A percentile compares a stretch with the other conserved stretches of the same genome.
phyloP scores from a whole-genome alignment of 148 eudicot genomes.

The Rhododendron ovatum region DNA sequence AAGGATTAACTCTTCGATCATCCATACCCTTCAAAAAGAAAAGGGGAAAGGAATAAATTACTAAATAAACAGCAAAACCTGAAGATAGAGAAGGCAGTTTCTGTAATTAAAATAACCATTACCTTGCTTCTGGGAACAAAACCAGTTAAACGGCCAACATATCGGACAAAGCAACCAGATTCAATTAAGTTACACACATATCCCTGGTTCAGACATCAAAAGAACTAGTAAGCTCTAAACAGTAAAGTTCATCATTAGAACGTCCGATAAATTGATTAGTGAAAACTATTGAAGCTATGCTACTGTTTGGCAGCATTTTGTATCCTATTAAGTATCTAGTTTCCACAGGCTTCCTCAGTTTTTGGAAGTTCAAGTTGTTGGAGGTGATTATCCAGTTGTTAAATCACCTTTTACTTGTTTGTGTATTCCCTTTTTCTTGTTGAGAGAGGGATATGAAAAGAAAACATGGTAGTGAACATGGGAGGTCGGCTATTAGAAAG shows the following conservation, averaged over 20 bases:
- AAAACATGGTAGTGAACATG: neutral
- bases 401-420: neutral
- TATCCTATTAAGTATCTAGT: neutral
- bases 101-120: neutral
- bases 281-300: neutral
- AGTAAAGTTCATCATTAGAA: neutral
- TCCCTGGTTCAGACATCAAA: slow-evolving; percentile 40
- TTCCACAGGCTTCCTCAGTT: neutral
- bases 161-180: slow-evolving; percentile 90
- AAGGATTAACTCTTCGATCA: slow-evolving; percentile 50
- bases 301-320: neutral
- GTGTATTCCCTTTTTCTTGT: neutral
- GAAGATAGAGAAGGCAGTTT: neutral
- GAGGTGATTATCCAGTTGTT: neutral
- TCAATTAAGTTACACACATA: slow-evolving; percentile 86
- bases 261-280: neutral
- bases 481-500: neutral
- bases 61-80: neutral
- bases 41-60: neutral
- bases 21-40: slow-evolving; percentile 53
- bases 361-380: neutral
- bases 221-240: neutral
- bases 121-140: slow-evolving; percentile 85
- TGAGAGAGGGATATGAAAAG: neutral
- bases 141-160: slow-evolving; percentile 86